These are phyloP conservation scores for Phialemoniopsis sp. DNA, from an alignment of 2,329 filamentous ascomycete species.

Conservation along the genomic window DNA sequence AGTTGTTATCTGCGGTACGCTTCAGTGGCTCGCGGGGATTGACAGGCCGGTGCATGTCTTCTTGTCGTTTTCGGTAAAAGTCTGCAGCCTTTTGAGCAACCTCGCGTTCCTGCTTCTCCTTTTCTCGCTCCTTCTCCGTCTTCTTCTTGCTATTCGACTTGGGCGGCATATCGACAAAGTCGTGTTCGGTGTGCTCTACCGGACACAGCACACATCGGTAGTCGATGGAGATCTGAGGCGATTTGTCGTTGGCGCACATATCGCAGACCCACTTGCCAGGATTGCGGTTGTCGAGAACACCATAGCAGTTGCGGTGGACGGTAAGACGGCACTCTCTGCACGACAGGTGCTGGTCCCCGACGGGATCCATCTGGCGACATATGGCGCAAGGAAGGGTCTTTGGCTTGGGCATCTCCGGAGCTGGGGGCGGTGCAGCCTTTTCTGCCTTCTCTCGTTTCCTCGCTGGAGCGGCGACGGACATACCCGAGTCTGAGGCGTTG, in stretches of 20 bases:
- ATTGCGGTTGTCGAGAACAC: constrained; percentile 66
- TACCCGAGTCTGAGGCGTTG: constrained; percentile 37
- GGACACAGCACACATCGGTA: constrained; percentile 94
- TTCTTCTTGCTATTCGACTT: constrained; percentile 82
- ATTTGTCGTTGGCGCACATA: constrained; percentile 92
- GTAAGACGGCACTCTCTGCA: constrained; percentile 88
- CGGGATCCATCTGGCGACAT: constrained; percentile 70
- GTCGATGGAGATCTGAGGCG: constrained; percentile 85
- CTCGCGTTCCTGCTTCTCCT: constrained; percentile 81
- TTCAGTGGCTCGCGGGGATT: constrained; percentile 89
- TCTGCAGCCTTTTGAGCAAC: constrained; percentile 74
- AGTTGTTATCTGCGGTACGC: constrained; percentile 92
- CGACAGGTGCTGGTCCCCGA: constrained; percentile 67
- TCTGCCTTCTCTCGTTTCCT: constrained; percentile 34
- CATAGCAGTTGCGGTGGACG: constrained; percentile 90
- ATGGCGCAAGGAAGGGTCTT: constrained; percentile 79
- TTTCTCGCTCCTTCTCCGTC: constrained; percentile 84
- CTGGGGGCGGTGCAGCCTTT: constrained; percentile 52
- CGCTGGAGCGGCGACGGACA: constrained; percentile 25
- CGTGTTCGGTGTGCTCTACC: constrained; percentile 73
- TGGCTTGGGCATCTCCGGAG: constrained; percentile 74
- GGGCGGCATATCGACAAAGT: constrained; percentile 72
- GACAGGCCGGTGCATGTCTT: constrained; percentile 76
- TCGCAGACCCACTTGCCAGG: constrained; percentile 89
- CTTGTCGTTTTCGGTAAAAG: constrained; percentile 78